A percentile compares a stretch with the other conserved stretches of the same genome.
phyloP scores from a whole-genome alignment of 768 basidiomycete genomes.

The Tulasnella sp. region DNA sequence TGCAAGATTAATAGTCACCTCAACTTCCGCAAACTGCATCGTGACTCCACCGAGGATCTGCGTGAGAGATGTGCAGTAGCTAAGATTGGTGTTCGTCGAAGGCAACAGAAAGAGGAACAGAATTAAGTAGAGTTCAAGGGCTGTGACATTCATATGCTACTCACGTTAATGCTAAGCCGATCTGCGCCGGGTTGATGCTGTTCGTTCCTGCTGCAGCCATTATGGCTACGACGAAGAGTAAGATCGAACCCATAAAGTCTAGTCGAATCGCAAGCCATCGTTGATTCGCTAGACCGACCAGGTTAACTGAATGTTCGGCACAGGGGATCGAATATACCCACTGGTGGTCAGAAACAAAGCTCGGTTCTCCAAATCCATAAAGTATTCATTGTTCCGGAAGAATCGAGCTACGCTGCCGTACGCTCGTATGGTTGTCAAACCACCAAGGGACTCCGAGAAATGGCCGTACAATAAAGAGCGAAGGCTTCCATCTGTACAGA shows the following conservation, averaged over 20 bases:
- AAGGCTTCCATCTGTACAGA: conserved; percentile 47
- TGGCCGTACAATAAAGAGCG: conserved; percentile 68
- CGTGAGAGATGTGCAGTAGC: conserved; percentile 36
- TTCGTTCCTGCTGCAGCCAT: conserved; percentile 49
- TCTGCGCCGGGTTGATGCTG: conserved; percentile 52
- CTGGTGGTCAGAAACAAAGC: conserved; percentile 52
- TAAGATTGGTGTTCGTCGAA: conserved; percentile 1
- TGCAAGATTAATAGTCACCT: too few species aligned
- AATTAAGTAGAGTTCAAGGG: too few species aligned
- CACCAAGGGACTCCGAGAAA: conserved; percentile 66
- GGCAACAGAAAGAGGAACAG: too few species aligned
- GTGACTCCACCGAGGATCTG: conserved; percentile 46
- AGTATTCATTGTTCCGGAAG: conserved; percentile 49
- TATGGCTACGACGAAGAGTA: conserved; percentile 55
- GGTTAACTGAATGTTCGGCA: too few species aligned
- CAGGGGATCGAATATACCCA: too few species aligned
- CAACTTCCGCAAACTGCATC: conserved; percentile 53
- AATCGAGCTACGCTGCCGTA: conserved; percentile 58
- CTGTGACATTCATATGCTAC: neutral
- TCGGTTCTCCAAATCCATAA: conserved; percentile 65
- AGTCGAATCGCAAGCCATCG: conserved; percentile 65
- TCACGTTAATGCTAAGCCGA: conserved; percentile 63
- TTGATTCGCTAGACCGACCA: conserved; percentile 17
- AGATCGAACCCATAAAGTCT: conserved; percentile 53
- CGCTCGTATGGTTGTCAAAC: conserved; percentile 59